Base-by-base conservation (phyloP, 129 eudicot species). In the Artemisia annua region DNA sequence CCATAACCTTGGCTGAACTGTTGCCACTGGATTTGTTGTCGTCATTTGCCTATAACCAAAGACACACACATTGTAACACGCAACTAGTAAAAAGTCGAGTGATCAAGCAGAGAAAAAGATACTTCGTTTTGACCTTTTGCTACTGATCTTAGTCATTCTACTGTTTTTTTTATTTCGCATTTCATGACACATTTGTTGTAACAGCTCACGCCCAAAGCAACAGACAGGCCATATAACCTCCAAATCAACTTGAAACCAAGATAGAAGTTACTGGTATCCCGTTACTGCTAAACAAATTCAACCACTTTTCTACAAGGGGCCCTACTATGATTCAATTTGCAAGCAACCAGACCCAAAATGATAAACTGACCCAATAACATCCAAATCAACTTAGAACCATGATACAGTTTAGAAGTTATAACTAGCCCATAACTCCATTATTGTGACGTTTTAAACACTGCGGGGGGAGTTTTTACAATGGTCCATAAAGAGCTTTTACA, bases 1-100 rank as follows among this genome's bases (percentile, higher is more conserved):
- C 67, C 69, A 65, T 69, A 70, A 22, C 71, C 67, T 69, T 70
- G 58, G 71, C 30, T 35, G 78, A 78, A 78, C 52, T 66, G 56
- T 62, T 73, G 74, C 63, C 30, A 28, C 66, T 39, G 24, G 65
- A 19, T 32, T 80, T 63, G 22, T 65, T 58, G 51, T 69, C 70
- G 24, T 28, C 80, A 66, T 75, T 69, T 59, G 81, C 89, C 97
- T 88, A 70, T 54, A 57, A 77, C 46, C 67, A 77, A 73, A 72
- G 24, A 77, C 10, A 65, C 44, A 72, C 60, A 63, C 13, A 18
- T 67, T 66, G 54, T 63, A 19, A 52, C 62, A 55, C 2, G 15
- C 22, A 63, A 55, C 55, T 64, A 52, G 66, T 64, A 6, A 15
- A 75, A 14, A 22, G 13, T 46, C 6, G 28, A 73, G 52, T 51